Base-by-base conservation (phyloP, 2,329 filamentous ascomycete species). In the Aspergillus quadrilineatus region DNA sequence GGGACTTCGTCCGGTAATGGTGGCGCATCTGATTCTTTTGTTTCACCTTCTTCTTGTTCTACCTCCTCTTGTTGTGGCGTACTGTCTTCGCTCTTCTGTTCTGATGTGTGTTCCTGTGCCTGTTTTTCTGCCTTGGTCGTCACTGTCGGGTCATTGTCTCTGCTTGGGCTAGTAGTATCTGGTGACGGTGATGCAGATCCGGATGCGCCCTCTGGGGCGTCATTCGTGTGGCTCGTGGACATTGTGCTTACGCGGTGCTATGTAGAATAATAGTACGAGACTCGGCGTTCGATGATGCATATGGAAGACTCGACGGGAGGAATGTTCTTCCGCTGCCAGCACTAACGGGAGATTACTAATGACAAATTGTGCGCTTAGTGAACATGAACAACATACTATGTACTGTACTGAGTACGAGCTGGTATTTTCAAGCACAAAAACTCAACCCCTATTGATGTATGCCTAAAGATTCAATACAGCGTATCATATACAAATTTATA, bases 1-100 rank as follows among this genome's bases (percentile, higher is more conserved):
- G 79, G 79, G 57, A 71, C 69, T 57, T 72, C 74, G 49, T 73
- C 69, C 34, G 77, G 76, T 58, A 78, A 66, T 36, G 75, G 74
- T 50, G 77, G 75, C 54, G 67, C 69, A 34, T 61, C 53, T 67
- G 51, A 36, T 52, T 29, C 22, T 60, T 51, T 36, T 60, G 52
- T 45, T 57, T 46, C 9, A 57, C 59, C 57, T 41, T 58, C 61
- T 52, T 67, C 55, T 26, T 50, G 17, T 26, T 58, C 45, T 22
- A 3, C 22, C 28, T 60, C 52, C 30, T 59, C 48, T 12, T 36
- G 36, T 17, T 50, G 36, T 28, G 43, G 17, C 14, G 14, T 28
- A 10, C 22, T n/a, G 28, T 29, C 37, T 42, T 42, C 15, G 49
- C 43, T 28, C 44, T 45, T 17, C 6, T 54, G 6, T 34, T 43